Evolutionary conservation across 352 stramenopile genomes (phyloP), one percentile per base, ranked within the genome.

Genomic region (Phytophthora pini): DNA sequence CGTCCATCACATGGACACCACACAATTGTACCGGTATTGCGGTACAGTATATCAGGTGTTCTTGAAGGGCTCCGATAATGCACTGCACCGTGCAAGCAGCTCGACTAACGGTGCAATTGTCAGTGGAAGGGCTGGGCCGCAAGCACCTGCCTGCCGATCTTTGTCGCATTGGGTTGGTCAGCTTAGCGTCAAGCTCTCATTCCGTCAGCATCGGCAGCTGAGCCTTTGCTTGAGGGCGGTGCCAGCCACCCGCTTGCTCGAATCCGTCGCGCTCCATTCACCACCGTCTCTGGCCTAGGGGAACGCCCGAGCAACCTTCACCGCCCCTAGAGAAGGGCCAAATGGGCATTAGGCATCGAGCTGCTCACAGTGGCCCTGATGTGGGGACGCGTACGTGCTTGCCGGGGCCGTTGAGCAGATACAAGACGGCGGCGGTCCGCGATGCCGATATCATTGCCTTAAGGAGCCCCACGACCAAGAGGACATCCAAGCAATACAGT

Each of bases 61-160:
- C 20, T 46, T 22, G 29, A 57, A 26, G 60, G 44, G 51, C 44
- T 68, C 60, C 40, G 60, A 48, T 68, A 57, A 44, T 31, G 12
- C 4, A 15, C 26, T 43, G 39, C 39, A 24, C 15, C 15, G 15
- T 10, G 32, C 9, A 39, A 13, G 32, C 12, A 39, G 12, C 9
- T 39, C 32, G 4, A 39, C 13, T 39, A 26, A 2, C 24, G 1
- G 2, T 26, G 2, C 24, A 26, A 26, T 26, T 26, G 24, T 11
- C 12, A 36, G 32, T 39, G 32, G 40, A 51, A 60, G 50, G 29
- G 40, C 27, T 4, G 0, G 3, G 32, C 43, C 10, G 12, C 2
- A 34, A 39, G 24, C 55, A 40, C 44, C 15, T 10, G 44, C 56
- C n/a, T 63, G 34, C 45, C 26, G 52, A 50, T 45, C 52, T 7